Conservation (phyloP, 1,284 basidiomycete species). For the Mycena sp. region DNA sequence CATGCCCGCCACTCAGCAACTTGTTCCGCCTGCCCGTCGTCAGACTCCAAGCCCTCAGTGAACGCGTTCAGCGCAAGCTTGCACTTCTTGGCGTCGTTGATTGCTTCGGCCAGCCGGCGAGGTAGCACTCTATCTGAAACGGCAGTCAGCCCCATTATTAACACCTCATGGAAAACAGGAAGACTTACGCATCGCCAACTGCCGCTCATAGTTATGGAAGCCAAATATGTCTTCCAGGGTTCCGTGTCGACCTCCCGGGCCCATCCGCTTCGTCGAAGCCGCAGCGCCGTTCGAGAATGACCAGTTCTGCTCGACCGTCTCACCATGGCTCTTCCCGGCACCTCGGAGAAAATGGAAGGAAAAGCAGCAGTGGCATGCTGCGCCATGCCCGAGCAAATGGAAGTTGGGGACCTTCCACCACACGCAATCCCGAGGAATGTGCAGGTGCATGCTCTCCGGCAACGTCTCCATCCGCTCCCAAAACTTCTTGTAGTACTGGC, state of each 20-base stretch:
- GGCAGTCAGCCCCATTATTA: background rate
- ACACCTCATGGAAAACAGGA: background rate
- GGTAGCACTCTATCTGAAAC: background rate
- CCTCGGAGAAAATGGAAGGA: constrained; percentile 6
- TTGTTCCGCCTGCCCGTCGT: background rate
- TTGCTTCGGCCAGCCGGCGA: background rate
- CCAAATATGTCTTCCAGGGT: background rate
- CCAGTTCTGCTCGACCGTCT: constrained; percentile 9
- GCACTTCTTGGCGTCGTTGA: background rate
- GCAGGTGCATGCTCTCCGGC: background rate
- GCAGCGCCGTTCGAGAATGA: background rate
- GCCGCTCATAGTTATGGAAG: background rate
- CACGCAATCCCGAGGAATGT: background rate
- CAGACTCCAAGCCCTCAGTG: background rate
- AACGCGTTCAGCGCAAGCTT: background rate
- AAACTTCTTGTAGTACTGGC: background rate
- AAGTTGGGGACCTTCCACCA: constrained; percentile 12
- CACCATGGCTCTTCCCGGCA: background rate
- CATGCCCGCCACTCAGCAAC: background rate
- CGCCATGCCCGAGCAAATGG: background rate
- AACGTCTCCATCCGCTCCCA: background rate
- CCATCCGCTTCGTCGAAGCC: background rate
- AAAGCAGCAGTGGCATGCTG: background rate
- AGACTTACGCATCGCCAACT: background rate
- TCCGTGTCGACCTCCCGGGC: background rate